Conservation (phyloP, 768 basidiomycete species). For the Panaeolus papilionaceus region DNA sequence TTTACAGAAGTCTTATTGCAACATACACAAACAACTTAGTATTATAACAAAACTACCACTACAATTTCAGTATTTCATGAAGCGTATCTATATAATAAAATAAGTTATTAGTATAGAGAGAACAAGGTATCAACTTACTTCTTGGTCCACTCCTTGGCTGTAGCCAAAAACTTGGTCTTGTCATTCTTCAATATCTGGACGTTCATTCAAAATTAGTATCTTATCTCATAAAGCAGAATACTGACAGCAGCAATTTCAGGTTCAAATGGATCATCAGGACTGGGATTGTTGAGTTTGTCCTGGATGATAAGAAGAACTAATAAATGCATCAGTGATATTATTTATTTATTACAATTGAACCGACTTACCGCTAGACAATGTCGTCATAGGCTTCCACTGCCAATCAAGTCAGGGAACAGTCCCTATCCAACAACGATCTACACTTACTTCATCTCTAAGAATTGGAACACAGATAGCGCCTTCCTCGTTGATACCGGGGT, state of each 20-base stretch:
- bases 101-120: neutral
- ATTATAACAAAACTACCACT: neutral
- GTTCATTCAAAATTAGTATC: slow-evolving; percentile 13
- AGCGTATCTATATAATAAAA: slow-evolving; percentile 22
- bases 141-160: slow-evolving; percentile 87
- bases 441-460: slow-evolving; percentile 78
- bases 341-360: slow-evolving; percentile 1
- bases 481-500: slow-evolving; percentile 91
- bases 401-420: slow-evolving; percentile 20
- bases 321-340: slow-evolving; percentile 34
- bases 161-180: slow-evolving; percentile 71
- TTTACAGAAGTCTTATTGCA: slow-evolving; percentile 8
- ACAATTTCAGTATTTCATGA: slow-evolving; percentile 18
- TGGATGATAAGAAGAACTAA: slow-evolving; percentile 78
- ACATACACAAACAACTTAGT: slow-evolving; percentile 11
- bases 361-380: slow-evolving; percentile 67
- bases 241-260: slow-evolving; percentile 85
- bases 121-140: slow-evolving; percentile 53
- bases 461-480: slow-evolving; percentile 86
- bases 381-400: slow-evolving; percentile 88
- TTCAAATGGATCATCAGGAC: slow-evolving; percentile 88
- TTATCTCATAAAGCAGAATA: slow-evolving; percentile 21
- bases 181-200: slow-evolving; percentile 78
- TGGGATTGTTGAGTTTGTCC: slow-evolving; percentile 89
- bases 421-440: slow-evolving; percentile 17